These are phyloP conservation scores for Myrica gale DNA, from an alignment of 306 rosid genomes.

Conservation along the genomic window DNA sequence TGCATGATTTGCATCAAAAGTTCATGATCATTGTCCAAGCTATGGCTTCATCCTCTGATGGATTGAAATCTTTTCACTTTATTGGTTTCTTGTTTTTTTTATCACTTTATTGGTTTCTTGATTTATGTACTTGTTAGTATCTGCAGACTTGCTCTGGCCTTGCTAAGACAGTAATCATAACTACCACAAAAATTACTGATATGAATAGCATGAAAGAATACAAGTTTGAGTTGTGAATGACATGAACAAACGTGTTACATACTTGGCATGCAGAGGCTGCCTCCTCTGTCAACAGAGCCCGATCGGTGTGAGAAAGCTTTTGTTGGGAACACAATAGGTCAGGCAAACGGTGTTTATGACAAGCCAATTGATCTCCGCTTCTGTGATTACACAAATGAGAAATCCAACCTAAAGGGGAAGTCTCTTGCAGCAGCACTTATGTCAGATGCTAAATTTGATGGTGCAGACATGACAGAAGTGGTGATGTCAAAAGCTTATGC, in stretches of 20 bases:
- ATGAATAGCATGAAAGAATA: slow-evolving; percentile 17
- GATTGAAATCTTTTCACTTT: background rate
- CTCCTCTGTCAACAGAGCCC: slow-evolving; percentile 88
- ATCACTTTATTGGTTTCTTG: background rate
- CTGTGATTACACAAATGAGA: slow-evolving; percentile 82
- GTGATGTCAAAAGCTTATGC: slow-evolving; percentile 98
- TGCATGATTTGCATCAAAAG: background rate
- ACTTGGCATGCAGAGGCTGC: slow-evolving; percentile 71
- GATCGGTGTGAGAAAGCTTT: slow-evolving; percentile 85
- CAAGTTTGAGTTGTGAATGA: slow-evolving; percentile 15
- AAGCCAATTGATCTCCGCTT: slow-evolving; percentile 89
- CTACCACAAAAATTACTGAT: slow-evolving; percentile 14
- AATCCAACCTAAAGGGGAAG: slow-evolving; percentile 79
- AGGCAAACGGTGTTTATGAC: slow-evolving; percentile 95
- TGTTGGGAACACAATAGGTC: slow-evolving; percentile 89
- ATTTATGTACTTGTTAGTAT: background rate
- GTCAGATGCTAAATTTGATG: slow-evolving; percentile 95
- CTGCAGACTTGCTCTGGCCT: background rate
- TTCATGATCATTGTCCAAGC: background rate
- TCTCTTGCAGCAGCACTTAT: slow-evolving; percentile 90
- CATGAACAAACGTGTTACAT: background rate
- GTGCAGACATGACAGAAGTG: slow-evolving; percentile 96
- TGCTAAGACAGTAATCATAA: background rate
- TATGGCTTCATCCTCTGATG: background rate
- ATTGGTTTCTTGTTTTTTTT: slow-evolving; percentile 2